Evolutionary conservation across 352 stramenopile genomes (phyloP).

Genomic region (Poterioochromonas sp.): DNA sequence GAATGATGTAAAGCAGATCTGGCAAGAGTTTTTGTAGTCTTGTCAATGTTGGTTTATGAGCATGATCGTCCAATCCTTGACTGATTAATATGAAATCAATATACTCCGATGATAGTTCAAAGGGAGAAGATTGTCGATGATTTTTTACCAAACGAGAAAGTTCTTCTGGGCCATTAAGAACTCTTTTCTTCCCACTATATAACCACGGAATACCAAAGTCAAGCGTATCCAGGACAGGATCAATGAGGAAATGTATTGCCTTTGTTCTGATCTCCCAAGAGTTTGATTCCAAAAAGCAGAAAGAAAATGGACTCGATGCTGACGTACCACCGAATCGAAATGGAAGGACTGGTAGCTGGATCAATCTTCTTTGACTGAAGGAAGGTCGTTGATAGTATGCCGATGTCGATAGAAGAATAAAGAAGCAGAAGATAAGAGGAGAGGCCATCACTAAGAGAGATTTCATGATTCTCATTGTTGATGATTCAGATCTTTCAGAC

Average conservation of each 20-base stretch:
- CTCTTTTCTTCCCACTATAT: slow-evolving; percentile 40
- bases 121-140: too few relatives aligned
- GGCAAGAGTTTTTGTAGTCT: slow-evolving; percentile 16
- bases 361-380: too few relatives aligned
- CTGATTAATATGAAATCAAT: slow-evolving; percentile 41
- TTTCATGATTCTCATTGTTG: too few relatives aligned
- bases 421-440: too few relatives aligned
- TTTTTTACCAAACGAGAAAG: slow-evolving; percentile 34
- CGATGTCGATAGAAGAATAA: too few relatives aligned
- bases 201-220: slow-evolving; percentile 44
- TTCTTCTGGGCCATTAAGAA: slow-evolving; percentile 31
- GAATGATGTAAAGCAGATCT: slow-evolving; percentile 31
- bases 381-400: too few relatives aligned
- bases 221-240: slow-evolving; percentile 40
- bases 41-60: slow-evolving; percentile 33
- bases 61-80: slow-evolving; percentile 44
- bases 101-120: too few relatives aligned
- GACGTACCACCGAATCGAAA: too few relatives aligned
- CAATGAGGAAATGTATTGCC: slow-evolving; percentile 39
- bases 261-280: background rate
- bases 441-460: too few relatives aligned
- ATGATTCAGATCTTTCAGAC: too few relatives aligned
- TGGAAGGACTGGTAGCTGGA: too few relatives aligned
- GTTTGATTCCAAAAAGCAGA: slow-evolving; percentile 1
- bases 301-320: too few relatives aligned